Evolutionary conservation across 2,329 filamentous ascomycete species (phyloP).

Genomic region (Fusarium torulosum): DNA sequence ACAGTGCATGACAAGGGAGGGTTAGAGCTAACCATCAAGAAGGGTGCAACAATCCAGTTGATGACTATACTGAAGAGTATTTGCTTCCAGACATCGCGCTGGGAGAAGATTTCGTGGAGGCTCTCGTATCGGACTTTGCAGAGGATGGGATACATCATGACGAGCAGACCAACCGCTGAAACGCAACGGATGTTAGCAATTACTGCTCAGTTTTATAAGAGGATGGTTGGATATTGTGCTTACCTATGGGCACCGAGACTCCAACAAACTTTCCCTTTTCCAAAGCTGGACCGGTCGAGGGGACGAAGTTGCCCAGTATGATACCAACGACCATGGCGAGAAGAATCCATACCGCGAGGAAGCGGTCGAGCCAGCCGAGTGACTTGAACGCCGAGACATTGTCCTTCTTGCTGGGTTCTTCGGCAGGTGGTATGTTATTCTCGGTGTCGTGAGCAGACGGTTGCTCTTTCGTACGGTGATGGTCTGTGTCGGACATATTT

Average conservation of each 20-base stretch:
- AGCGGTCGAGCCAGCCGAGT: slow-evolving; percentile 71
- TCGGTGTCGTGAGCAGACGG: slow-evolving; percentile 22
- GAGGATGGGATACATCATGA: slow-evolving; percentile 96
- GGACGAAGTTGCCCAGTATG: slow-evolving; percentile 80
- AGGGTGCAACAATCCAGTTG: slow-evolving; percentile 86
- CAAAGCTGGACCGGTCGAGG: slow-evolving; percentile 69
- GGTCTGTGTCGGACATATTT: neutral
- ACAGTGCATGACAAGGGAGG: neutral
- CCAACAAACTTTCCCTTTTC: slow-evolving; percentile 80
- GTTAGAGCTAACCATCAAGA: slow-evolving; percentile 76
- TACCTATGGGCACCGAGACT: slow-evolving; percentile 75
- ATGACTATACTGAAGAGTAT: slow-evolving; percentile 80
- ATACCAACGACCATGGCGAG: slow-evolving; percentile 83
- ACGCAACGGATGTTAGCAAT: neutral
- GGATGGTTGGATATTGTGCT: neutral
- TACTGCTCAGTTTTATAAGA: fast-evolving
- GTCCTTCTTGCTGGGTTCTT: neutral
- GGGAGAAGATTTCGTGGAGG: slow-evolving; percentile 73
- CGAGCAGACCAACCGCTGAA: slow-evolving; percentile 79
- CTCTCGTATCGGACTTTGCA: slow-evolving; percentile 87
- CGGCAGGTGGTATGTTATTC: neutral
- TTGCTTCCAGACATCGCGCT: slow-evolving; percentile 78
- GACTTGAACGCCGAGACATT: slow-evolving; percentile 62
- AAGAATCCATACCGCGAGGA: slow-evolving; percentile 79
- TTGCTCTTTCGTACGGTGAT: slow-evolving; percentile 6